Evolutionary conservation across 371 early-diverging fungal genomes (phyloP).

Genomic region (Mortierella sp.): DNA sequence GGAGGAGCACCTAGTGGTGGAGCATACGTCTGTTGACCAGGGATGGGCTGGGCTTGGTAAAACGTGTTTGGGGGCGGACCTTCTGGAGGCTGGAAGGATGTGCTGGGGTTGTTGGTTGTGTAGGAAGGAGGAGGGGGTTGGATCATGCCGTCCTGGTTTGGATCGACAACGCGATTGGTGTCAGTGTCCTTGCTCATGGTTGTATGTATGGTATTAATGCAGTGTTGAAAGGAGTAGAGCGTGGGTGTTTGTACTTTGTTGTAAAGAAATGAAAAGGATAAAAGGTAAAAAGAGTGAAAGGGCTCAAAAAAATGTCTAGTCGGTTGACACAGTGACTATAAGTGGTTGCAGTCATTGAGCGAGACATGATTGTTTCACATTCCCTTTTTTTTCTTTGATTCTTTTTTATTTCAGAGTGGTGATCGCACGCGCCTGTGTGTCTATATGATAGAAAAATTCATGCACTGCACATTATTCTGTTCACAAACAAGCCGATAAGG

Average conservation of each 20-base stretch:
- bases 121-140: conserved; percentile 26
- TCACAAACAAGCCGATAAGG: too few species aligned
- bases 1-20: conserved; percentile 18
- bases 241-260: neutral
- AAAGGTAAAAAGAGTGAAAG: neutral
- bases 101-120: neutral
- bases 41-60: conserved; percentile 28
- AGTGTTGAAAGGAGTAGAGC: neutral
- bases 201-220: neutral
- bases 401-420: neutral
- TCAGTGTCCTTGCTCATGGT: conserved; percentile 15
- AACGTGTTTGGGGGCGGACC: neutral
- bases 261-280: neutral
- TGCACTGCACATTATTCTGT: neutral
- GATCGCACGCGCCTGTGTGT: neutral
- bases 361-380: neutral
- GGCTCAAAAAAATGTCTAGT: neutral
- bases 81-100: neutral
- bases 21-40: conserved; percentile 1
- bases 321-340: neutral
- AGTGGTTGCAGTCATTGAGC: neutral
- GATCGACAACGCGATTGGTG: neutral
- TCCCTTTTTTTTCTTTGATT: neutral
- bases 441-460: neutral
- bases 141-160: conserved; percentile 21